phyloP scores from a whole-genome alignment of 1,139 yeast genomes.

The Saccharomycopsis crataegensis region DNA sequence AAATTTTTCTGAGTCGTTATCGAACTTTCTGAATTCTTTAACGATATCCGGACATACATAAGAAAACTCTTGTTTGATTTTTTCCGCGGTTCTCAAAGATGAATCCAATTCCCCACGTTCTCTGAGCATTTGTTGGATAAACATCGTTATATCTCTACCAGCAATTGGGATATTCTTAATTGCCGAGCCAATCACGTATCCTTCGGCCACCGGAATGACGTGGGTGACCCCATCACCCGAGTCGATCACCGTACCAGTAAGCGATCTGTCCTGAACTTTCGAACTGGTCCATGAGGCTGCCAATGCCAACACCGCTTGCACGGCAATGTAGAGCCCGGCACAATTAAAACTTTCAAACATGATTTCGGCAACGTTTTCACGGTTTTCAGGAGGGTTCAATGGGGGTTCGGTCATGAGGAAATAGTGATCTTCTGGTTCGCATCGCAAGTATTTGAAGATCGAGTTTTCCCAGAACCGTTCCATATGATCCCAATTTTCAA shows the following conservation, averaged over 20 bases:
- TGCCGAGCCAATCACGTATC: slow-evolving; percentile 95
- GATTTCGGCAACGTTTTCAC: slow-evolving; percentile 97
- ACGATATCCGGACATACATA: slow-evolving; percentile 97
- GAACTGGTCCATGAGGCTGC: slow-evolving; percentile 99
- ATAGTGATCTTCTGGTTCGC: slow-evolving; percentile 98
- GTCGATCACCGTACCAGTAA: slow-evolving; percentile 97
- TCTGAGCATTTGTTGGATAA: slow-evolving; percentile 87
- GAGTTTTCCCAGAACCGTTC: slow-evolving; percentile 98
- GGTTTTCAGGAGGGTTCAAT: slow-evolving; percentile 94
- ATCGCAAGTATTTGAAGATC: slow-evolving; percentile 88
- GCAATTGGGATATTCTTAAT: slow-evolving; percentile 97
- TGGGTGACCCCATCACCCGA: slow-evolving; percentile 98
- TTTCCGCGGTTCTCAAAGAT: slow-evolving; percentile 89
- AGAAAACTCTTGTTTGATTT: slow-evolving; percentile 92
- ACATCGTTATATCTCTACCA: slow-evolving; percentile 92
- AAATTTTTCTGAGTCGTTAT: slow-evolving; percentile 88
- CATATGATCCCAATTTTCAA: slow-evolving; percentile 99
- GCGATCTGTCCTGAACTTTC: slow-evolving; percentile 87
- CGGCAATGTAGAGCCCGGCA: slow-evolving; percentile 97
- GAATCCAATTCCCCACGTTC: slow-evolving; percentile 97
- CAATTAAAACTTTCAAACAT: slow-evolving; percentile 98
- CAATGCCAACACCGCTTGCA: slow-evolving; percentile 94
- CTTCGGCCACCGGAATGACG: slow-evolving; percentile 98
- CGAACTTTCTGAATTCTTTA: slow-evolving; percentile 90
- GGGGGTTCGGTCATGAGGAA: slow-evolving; percentile 97